phyloP scores from a whole-genome alignment of 2,329 filamentous ascomycete species.

The Trichoderma semiorbis region DNA sequence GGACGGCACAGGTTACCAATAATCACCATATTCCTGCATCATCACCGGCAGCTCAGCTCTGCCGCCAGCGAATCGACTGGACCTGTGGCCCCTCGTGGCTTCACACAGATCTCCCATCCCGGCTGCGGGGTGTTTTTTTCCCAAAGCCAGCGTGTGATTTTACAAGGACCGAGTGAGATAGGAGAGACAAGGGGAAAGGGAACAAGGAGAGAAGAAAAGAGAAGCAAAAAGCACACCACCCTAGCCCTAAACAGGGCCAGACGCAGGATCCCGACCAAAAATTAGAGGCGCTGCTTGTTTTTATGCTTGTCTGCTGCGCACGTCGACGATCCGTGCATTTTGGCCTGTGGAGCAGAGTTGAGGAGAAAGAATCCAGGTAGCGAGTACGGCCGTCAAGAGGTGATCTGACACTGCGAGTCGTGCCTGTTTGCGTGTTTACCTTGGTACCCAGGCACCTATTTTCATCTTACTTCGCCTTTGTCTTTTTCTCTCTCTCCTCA shows the following conservation, averaged over 20 bases:
- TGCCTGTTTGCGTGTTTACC: background rate
- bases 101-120: background rate
- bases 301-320: constrained; percentile 13
- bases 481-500: background rate
- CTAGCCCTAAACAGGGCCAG: constrained; percentile 5
- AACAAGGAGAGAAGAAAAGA: background rate
- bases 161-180: background rate
- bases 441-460: background rate
- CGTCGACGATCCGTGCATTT: constrained; percentile 14
- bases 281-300: constrained; percentile 13
- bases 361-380: background rate
- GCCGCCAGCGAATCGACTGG: constrained; percentile 11
- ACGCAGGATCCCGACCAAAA: background rate
- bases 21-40: background rate
- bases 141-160: background rate
- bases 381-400: background rate
- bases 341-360: background rate
- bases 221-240: background rate
- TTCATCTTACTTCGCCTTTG: background rate
- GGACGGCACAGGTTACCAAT: background rate
- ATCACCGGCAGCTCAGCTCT: background rate
- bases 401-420: background rate
- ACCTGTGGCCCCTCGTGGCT: constrained; percentile 6
- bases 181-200: background rate
- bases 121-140: background rate